Evolutionary conservation across 2,329 filamentous ascomycete genomes (phyloP), one percentile per base, ranked within the genome.

Genomic region (Neospermospora avenae): DNA sequence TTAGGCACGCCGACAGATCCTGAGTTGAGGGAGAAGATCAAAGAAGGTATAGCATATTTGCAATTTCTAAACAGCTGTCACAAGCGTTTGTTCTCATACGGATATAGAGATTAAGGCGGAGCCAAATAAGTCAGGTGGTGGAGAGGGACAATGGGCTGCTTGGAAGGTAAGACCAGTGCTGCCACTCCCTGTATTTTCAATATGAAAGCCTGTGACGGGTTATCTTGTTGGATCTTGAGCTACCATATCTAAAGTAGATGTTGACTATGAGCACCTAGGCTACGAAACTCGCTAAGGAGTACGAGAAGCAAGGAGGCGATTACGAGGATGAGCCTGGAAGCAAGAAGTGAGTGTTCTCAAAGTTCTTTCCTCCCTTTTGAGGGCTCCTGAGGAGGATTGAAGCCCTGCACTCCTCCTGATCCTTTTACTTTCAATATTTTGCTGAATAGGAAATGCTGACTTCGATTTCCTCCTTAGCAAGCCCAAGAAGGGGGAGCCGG

Each of bases 131-230:
- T 75, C 77, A 64, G 77, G 77, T 11, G 64, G 73, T 34, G 77
- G 77, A n/a, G 77, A 78, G 64, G 77, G 76, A 3, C 72, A 78
- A 65, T 76, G 76, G 77, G 75, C 75, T 54, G 77, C 77, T 45
- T 79, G 77, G 77, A 79, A 78, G 72, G 77, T 68, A 53, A 39
- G 55, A 55, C 31, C 22, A 20, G 18, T 48, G 20, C 31, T 41
- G 8, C 20, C 13, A n/a, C 18, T 31, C n/a, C 3, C 35, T 18
- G 3, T 34, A 6, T 35, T 1, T 35, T 34, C 13, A 20, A n/a
- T n/a, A n/a, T n/a, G n/a, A n/a, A n/a, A n/a, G n/a, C n/a, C n/a
- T n/a, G n/a, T n/a, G n/a, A n/a, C n/a, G n/a, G n/a, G n/a, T n/a
- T n/a, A n/a, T n/a, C n/a, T n/a, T n/a, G 14, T 3, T 4, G 3